Base-by-base conservation (phyloP, 129 eudicot genomes). In the Tagetes erecta region DNA sequence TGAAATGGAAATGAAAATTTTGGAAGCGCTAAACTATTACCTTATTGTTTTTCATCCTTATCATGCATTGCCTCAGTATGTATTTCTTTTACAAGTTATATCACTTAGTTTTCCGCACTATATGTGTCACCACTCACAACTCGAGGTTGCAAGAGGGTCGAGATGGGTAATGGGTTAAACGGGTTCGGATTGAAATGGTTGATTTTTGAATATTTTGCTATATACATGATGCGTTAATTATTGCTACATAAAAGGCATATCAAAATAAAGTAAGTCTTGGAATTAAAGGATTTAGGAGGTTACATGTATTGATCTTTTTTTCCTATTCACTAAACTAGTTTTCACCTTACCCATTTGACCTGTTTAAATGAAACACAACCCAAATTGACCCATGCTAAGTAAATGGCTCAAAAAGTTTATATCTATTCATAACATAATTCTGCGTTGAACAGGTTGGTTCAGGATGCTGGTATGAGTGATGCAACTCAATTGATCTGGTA, bases 1-100 rank as follows among this genome's bases (percentile, higher is more conserved):
- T 52, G 98, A 94, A 81, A 94, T 88, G 98, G 97, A 94, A 82
- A 94, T 94, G 98, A 94, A 90, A 80, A 77, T 94, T 40, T 80
- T 94, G 93, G 98, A 94, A 80, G 98, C 97, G 31, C 92, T 90
- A 42, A 83, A 94, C 73, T 90, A 90, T 79, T 88, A 88, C 74
- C 87, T 94, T 79, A 96, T 94, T 53, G 89, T 94, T 37, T 94
- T 81, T 77, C 98, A 94, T 82, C 98, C 98, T 63, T 94, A 94
- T 59, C 93, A 86, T 27, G 80, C 97, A 62, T 73, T 94, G 58
- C 73, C 98, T 81, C 92, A 83, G 98, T 94, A 90, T 83, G 98
- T 81, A 64, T 55, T 56, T 39, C 68, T 59, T 55, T 45, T 34
- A 62, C 67, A 12, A 4, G 27, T 12, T 62, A 62, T 62, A 12